Evolutionary conservation across 495 filamentous ascomycete genomes (phyloP), one percentile per base, ranked within the genome.

Genomic region (Penicillium mononematosum): DNA sequence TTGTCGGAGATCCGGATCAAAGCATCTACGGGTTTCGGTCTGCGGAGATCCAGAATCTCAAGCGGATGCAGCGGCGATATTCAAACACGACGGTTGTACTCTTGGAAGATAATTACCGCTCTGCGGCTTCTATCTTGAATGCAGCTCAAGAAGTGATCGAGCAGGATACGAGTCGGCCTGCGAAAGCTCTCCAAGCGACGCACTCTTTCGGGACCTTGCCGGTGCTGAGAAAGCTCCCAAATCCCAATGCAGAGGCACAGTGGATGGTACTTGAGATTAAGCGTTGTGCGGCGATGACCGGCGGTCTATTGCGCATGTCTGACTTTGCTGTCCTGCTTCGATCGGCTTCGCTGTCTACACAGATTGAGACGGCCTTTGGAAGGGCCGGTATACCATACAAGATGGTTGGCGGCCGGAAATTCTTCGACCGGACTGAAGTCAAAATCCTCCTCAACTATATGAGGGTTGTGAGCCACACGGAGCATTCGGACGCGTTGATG

Each of bases 21-120:
- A 96, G 92, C 62, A 99, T 99, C 50, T 99, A 99, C 66, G 90
- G 93, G 5, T 99, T 96, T 78, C 87, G 95, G n/a, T 93, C 91
- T 5, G 95, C 95, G 20, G 94, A 99, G 71, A 92, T 95, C 60
- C 84, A 88, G 68, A 99, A 99, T 68, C 78, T 98, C 38, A 81
- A 82, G 58, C 81, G 87, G 2, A 87, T 99, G 84, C 82, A 89
- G 56, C 74, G 74, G 39, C 83, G 86, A 42, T 97, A 91, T 65
- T 83, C 83, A 0, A 85, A 89, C 43, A 93, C 91, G 1, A 80
- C 89, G 0, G 83, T 92, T 19, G 86, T 97, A 19, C 84, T 91
- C 17, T 78, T 99, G n/a, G 91, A 96, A 64, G 86, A 96, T 54
- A 99, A 98, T 59, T 99, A 99, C 68, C 84, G 95, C 34, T 98